These are phyloP conservation scores for Collybiopsis luxurians DNA, from an alignment of 768 basidiomycete genomes.

Conservation along the genomic window DNA sequence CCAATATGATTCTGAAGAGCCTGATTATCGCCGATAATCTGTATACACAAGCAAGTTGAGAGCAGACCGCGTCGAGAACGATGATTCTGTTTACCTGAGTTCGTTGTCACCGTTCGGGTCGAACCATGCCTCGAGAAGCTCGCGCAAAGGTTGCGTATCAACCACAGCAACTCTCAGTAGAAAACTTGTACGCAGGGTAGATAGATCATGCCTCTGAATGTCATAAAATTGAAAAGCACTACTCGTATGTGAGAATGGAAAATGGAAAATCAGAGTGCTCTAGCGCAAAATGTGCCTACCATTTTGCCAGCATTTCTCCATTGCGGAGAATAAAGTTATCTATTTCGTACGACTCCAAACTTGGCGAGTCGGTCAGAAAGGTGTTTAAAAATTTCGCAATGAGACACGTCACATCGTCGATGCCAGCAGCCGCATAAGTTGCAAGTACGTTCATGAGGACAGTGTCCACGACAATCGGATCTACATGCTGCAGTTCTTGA, in stretches of 20 bases:
- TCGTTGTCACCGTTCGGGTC: conserved; percentile 41
- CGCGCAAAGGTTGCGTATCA: conserved; percentile 59
- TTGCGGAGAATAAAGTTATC: conserved; percentile 74
- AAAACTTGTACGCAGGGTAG: conserved; percentile 50
- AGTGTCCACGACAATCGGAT: conserved; percentile 61
- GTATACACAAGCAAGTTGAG: background rate
- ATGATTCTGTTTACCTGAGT: conserved; percentile 38
- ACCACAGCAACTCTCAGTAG: conserved; percentile 60
- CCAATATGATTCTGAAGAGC: conserved; percentile 63
- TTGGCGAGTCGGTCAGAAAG: conserved; percentile 57
- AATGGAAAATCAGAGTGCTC: background rate
- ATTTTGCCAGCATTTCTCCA: conserved; percentile 50
- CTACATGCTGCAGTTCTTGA: conserved; percentile 40
- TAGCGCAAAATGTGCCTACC: conserved; percentile 37
- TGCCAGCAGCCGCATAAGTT: conserved; percentile 44
- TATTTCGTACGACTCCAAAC: conserved; percentile 63
- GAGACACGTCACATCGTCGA: conserved; percentile 49
- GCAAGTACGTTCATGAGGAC: conserved; percentile 54
- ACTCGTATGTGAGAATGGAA: conserved; percentile 3
- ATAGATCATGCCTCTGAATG: conserved; percentile 55
- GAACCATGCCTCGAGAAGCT: conserved; percentile 41
- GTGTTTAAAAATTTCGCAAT: conserved; percentile 61
- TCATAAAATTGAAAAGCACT: conserved; percentile 73
- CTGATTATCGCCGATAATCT: conserved; percentile 54
- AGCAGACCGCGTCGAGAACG: background rate